Evolutionary conservation across 306 rosid species (phyloP).

Genomic region (Mucuna pruriens): DNA sequence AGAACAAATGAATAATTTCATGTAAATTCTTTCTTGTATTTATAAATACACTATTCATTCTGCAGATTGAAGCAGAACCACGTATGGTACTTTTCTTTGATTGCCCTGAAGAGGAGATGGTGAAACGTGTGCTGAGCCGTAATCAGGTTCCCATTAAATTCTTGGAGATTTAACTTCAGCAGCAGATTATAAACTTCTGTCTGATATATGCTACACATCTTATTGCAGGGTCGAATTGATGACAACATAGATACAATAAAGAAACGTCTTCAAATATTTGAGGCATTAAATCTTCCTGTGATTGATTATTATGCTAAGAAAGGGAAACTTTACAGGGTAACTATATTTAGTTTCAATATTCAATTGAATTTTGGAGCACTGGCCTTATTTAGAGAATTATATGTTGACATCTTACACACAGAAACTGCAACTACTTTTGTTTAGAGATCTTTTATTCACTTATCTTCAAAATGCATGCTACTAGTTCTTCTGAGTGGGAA

Average conservation of each 20-base stretch:
- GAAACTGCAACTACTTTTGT: neutral
- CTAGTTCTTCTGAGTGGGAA: constrained; percentile 20
- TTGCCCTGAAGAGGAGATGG: constrained; percentile 95
- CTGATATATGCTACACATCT: constrained; percentile 35
- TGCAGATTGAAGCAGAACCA: constrained; percentile 84
- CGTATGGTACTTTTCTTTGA: constrained; percentile 88
- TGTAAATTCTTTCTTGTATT: constrained; percentile 10
- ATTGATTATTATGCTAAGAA: constrained; percentile 69
- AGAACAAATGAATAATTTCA: constrained; percentile 6
- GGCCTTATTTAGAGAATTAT: neutral
- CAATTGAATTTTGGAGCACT: constrained; percentile 20
- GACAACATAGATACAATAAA: constrained; percentile 88
- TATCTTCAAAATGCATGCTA: constrained; percentile 21
- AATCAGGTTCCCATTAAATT: constrained; percentile 73
- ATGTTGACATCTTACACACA: neutral
- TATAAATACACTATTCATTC: constrained; percentile 10
- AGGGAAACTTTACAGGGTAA: constrained; percentile 85
- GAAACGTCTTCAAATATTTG: constrained; percentile 83
- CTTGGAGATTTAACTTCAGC: constrained; percentile 15
- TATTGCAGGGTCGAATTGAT: constrained; percentile 90
- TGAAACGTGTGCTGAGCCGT: constrained; percentile 89
- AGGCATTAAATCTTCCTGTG: constrained; percentile 78
- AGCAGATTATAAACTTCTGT: constrained; percentile 4
- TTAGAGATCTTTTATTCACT: constrained; percentile 15
- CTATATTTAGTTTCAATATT: constrained; percentile 29